Percentiles rank a stretch among this genome's conserved stretches.
phyloP scores from a whole-genome alignment of 352 stramenopile genomes.

The Phytopythium aichiense region DNA sequence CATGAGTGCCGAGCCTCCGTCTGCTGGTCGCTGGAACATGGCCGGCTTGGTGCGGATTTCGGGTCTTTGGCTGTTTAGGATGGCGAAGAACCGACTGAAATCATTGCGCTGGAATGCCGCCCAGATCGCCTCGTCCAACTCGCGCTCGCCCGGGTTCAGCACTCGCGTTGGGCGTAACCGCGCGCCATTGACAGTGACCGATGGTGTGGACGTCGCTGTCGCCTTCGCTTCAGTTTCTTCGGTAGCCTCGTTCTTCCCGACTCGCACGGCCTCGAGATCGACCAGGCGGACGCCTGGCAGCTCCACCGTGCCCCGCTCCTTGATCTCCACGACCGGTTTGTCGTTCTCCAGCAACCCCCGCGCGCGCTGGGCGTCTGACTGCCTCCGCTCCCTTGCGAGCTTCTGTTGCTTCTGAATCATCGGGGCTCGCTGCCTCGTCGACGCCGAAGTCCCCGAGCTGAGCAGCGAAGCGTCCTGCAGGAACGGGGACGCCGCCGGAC shows the following conservation, averaged over 20 bases:
- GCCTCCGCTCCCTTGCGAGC: slow-evolving; percentile 43
- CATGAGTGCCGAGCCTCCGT: slow-evolving; percentile 77
- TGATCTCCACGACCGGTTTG: slow-evolving; percentile 34
- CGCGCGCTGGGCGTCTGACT: slow-evolving; percentile 46
- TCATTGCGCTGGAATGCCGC: slow-evolving; percentile 72
- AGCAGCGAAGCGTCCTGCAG: slow-evolving; percentile 13
- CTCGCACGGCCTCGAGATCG: slow-evolving; percentile 42
- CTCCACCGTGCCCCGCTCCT: slow-evolving; percentile 55
- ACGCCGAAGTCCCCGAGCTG: neutral
- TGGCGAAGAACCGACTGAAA: slow-evolving; percentile 74
- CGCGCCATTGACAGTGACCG: slow-evolving; percentile 53
- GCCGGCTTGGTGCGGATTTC: slow-evolving; percentile 38
- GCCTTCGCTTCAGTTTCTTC: slow-evolving; percentile 3
- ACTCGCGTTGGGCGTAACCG: slow-evolving; percentile 56
- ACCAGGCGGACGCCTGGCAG: slow-evolving; percentile 61
- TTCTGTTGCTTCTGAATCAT: slow-evolving; percentile 48
- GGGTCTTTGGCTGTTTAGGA: slow-evolving; percentile 36
- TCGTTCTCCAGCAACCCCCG: slow-evolving; percentile 29
- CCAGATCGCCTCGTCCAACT: slow-evolving; percentile 80
- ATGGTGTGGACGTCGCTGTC: neutral
- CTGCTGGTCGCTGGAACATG: slow-evolving; percentile 66
- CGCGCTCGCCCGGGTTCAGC: slow-evolving; percentile 72
- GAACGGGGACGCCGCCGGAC: slow-evolving; percentile 12
- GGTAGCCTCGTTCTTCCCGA: neutral
- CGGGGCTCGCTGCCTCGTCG: slow-evolving; percentile 11